A percentile compares a stretch with the other conserved stretches of the same genome.
Conservation (phyloP, 148 eudicot species). For the Silene uniflora region DNA sequence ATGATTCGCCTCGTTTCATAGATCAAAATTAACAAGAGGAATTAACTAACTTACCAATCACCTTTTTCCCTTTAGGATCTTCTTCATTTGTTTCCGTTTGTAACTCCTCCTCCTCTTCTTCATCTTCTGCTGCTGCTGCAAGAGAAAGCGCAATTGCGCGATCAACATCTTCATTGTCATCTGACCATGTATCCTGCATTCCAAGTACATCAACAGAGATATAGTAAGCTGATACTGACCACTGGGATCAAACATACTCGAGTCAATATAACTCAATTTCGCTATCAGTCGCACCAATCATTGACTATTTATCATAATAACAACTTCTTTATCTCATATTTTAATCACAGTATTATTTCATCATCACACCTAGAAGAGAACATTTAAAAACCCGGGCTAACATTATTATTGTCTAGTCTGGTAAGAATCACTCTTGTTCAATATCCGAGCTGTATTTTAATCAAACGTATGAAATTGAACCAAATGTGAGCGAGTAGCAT, state of each 20-base stretch:
- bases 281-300: too few species aligned
- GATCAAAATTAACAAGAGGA: not conserved
- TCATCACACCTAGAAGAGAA: too few species aligned
- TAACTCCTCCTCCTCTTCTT: constrained; percentile 42
- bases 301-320: too few species aligned
- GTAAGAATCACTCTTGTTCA: too few species aligned
- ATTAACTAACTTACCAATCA: constrained; percentile 47
- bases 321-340: too few species aligned
- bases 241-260: not conserved
- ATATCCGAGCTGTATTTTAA: too few species aligned
- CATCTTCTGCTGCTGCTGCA: constrained; percentile 12
- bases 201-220: constrained; percentile 15
- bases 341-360: too few species aligned
- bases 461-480: too few species aligned
- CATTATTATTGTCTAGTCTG: not conserved
- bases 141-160: constrained; percentile 85
- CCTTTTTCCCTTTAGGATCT: constrained; percentile 74
- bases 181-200: constrained; percentile 66
- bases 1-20: not conserved
- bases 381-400: not conserved
- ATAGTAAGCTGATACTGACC: not conserved
- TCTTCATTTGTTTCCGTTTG: constrained; percentile 18
- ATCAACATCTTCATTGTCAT: constrained; percentile 71
- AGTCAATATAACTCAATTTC: too few species aligned
- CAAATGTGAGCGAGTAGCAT: too few species aligned